Evolutionary conservation across 1,284 basidiomycete species (phyloP).

Genomic region (Tilletia setariae): DNA sequence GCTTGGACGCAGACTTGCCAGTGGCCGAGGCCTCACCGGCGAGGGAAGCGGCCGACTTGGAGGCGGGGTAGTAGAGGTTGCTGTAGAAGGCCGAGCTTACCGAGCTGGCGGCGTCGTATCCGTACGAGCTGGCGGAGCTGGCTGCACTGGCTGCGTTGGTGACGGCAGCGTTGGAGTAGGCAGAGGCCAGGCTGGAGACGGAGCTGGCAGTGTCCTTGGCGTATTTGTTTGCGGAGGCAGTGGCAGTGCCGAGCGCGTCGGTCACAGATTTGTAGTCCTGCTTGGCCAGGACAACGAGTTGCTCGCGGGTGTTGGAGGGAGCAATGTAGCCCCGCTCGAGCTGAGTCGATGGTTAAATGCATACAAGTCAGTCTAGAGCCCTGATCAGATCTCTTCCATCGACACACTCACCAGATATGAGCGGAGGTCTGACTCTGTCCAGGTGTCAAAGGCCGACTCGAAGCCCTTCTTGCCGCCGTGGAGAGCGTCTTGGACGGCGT

Average conservation of each 20-base stretch:
- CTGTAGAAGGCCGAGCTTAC: constrained; percentile 33
- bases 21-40: constrained; percentile 3
- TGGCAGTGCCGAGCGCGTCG: constrained; percentile 7
- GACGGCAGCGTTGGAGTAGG: constrained; percentile 24
- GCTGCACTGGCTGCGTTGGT: constrained; percentile 22
- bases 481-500: constrained; percentile 42
- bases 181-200: constrained; percentile 21
- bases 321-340: constrained; percentile 52
- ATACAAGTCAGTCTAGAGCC: no score
- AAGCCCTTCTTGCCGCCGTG: constrained; percentile 40
- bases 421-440: constrained; percentile 48
- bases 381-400: no score
- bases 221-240: neutral
- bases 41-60: constrained; percentile 25
- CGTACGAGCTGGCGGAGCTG: constrained; percentile 11
- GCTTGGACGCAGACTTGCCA: constrained; percentile 14
- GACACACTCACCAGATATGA: constrained; percentile 33
- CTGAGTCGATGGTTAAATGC: constrained; percentile 1
- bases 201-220: constrained; percentile 13
- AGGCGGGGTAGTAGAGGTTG: constrained; percentile 40
- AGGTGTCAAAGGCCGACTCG: constrained; percentile 44
- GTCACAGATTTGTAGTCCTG: constrained; percentile 43
- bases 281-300: constrained; percentile 46
- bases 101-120: constrained; percentile 20
- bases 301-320: constrained; percentile 44